Evolutionary conservation across 352 stramenopile genomes (phyloP), one percentile per base, ranked within the genome.

Genomic region (Hyaloperonospora brassicae): DNA sequence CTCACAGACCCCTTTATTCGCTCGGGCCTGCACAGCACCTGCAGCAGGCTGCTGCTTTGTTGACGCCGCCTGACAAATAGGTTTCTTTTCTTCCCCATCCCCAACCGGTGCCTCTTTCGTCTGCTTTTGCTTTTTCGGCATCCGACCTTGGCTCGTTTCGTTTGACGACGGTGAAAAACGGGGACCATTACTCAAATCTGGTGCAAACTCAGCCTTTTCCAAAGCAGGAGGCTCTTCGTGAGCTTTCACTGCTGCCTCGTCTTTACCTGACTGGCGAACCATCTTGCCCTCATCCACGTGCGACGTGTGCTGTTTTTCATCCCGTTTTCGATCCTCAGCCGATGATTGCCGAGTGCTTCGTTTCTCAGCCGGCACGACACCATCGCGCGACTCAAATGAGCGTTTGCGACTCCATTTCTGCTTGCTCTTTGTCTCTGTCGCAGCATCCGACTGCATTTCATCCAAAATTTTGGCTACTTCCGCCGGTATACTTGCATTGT

Each of bases 341-440:
- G 9, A 17, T 9, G 39, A 30, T 24, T 52, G 58, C 12, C 35
- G 25, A 34, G 72, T 79, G 22, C 55, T 59, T 14, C 50, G 68
- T 21, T 52, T 61, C 27, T 66, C 58, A 11, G 55, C 39, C n/a
- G 41, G 57, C 58, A 82, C 34, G 3, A 50, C 47, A 24, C 83
- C 68, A 47, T 84, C 64, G n/a, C 85, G 50, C n/a, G 68, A 70
- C 60, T 86, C 69, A 9, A 56, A 27, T 10, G 50, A 72, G 24
- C 57, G 52, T 52, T 51, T 67, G 43, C 46, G 52, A 38, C 48
- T 71, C 35, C 51, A 8, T 17, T 66, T 74, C 21, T 38, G 31
- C 22, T 64, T 63, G 11, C 10, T 45, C 41, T 50, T 61, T 21
- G 54, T 61, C 10, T 56, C 47, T 2, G 23, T 7, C 30, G 30